phyloP scores from a whole-genome alignment of 352 stramenopile genomes.

The Elongisporangium anandrum region DNA sequence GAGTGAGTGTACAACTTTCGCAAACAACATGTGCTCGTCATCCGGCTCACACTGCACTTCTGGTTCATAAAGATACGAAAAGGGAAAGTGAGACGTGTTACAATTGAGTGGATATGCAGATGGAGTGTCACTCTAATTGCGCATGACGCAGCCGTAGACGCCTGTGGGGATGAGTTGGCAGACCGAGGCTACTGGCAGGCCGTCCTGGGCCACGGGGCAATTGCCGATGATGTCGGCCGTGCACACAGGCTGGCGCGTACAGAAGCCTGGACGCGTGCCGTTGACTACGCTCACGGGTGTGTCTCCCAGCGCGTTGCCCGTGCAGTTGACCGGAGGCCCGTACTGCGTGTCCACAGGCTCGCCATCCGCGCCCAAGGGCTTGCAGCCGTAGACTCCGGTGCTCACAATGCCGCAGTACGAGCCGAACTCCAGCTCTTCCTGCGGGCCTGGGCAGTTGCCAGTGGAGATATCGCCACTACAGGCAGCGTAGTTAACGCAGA shows the following conservation, averaged over 20 bases:
- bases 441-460: constrained; percentile 16
- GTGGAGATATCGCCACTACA: constrained; percentile 8
- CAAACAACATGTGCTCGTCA: neutral
- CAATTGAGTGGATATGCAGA: neutral
- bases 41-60: neutral
- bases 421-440: constrained; percentile 10
- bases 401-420: constrained; percentile 12
- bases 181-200: constrained; percentile 17
- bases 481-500: constrained; percentile 15
- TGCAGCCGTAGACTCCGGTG: constrained; percentile 17
- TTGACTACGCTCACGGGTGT: constrained; percentile 23
- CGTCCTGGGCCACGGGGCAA: constrained; percentile 25
- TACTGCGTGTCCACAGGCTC: constrained; percentile 14
- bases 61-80: neutral
- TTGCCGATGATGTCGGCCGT: constrained; percentile 26
- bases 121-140: neutral
- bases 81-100: neutral
- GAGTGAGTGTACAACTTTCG: neutral
- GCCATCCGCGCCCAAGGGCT: constrained; percentile 2
- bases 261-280: constrained; percentile 11
- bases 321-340: constrained; percentile 17
- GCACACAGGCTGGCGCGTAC: constrained; percentile 20
- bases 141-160: constrained; percentile 27
- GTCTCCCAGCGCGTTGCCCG: constrained; percentile 18
- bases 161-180: constrained; percentile 23